Conservation (phyloP, 805 yeast genomes). For the Brettanomyces sp. region DNA sequence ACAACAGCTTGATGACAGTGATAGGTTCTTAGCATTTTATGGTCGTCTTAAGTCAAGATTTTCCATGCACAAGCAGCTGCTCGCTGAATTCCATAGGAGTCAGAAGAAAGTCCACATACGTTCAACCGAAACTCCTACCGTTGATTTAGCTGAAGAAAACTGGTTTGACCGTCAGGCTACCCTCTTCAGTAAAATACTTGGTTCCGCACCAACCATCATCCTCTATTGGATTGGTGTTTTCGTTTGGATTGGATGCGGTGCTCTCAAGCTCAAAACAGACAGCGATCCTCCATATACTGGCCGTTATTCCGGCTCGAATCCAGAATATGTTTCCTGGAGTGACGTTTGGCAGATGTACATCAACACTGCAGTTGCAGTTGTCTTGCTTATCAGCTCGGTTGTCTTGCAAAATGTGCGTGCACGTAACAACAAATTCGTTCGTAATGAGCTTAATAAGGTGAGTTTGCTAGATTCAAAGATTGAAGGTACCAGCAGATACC, state of each 20-base stretch:
- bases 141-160: constrained; percentile 15
- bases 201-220: constrained; percentile 24
- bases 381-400: constrained; percentile 25
- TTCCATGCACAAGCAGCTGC: constrained; percentile 13
- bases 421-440: constrained; percentile 26
- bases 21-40: constrained; percentile 17
- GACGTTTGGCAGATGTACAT: constrained; percentile 33
- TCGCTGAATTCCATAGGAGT: neutral
- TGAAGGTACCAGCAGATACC: constrained; percentile 18
- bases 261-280: constrained; percentile 10
- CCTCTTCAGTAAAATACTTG: constrained; percentile 17
- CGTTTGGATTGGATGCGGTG: constrained; percentile 31
- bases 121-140: neutral
- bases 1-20: constrained; percentile 26
- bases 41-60: constrained; percentile 24
- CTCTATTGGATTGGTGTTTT: constrained; percentile 30
- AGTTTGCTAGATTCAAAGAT: constrained; percentile 21
- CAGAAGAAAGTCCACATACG: constrained; percentile 3
- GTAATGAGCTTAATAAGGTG: constrained; percentile 11
- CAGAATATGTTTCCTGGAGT: constrained; percentile 18
- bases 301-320: constrained; percentile 3
- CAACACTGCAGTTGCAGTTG: constrained; percentile 33
- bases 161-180: constrained; percentile 28
- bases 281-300: constrained; percentile 5
- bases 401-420: constrained; percentile 31